Conservation (phyloP, 805 yeast genomes). For the Helenozyma rhizophorensis region DNA sequence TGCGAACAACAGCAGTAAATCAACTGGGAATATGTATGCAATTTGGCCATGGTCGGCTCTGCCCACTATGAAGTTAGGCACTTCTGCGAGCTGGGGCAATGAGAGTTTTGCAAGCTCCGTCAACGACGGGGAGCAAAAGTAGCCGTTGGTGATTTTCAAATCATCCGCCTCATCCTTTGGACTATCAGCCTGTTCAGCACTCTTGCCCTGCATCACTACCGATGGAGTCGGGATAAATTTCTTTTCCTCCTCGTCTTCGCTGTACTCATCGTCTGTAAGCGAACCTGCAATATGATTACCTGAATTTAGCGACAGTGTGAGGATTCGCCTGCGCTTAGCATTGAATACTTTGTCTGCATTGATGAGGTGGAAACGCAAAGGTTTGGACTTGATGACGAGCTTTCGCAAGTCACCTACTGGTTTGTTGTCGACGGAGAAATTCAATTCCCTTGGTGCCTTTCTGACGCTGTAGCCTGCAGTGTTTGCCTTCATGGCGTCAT, state of each 20-base stretch:
- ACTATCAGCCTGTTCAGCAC: background rate
- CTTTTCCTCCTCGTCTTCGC: slow-evolving; percentile 23
- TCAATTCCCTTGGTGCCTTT: background rate
- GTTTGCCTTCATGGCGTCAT: slow-evolving; percentile 2
- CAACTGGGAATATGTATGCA: slow-evolving; percentile 65
- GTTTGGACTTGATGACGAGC: slow-evolving; percentile 37
- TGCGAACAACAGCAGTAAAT: slow-evolving; percentile 49
- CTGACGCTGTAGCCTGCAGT: background rate
- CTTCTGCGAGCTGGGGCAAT: slow-evolving; percentile 44
- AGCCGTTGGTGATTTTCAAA: slow-evolving; percentile 29
- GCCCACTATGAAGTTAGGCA: slow-evolving; percentile 65
- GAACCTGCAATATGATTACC: background rate
- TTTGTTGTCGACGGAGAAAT: background rate
- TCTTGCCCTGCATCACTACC: background rate
- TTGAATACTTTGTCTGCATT: slow-evolving; percentile 38
- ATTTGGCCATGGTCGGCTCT: slow-evolving; percentile 66
- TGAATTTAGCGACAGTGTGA: slow-evolving; percentile 6
- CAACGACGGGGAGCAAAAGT: slow-evolving; percentile 72
- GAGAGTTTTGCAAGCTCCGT: slow-evolving; percentile 43
- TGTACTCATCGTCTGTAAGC: slow-evolving; percentile 16
- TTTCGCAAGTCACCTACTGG: slow-evolving; percentile 28
- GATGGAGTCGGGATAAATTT: no score
- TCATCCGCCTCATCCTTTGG: slow-evolving; percentile 14
- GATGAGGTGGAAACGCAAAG: slow-evolving; percentile 37
- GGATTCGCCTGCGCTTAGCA: slow-evolving; percentile 28